Evolutionary conservation across 2,329 filamentous ascomycete species (phyloP).

Genomic region (Verticillium dahliae): DNA sequence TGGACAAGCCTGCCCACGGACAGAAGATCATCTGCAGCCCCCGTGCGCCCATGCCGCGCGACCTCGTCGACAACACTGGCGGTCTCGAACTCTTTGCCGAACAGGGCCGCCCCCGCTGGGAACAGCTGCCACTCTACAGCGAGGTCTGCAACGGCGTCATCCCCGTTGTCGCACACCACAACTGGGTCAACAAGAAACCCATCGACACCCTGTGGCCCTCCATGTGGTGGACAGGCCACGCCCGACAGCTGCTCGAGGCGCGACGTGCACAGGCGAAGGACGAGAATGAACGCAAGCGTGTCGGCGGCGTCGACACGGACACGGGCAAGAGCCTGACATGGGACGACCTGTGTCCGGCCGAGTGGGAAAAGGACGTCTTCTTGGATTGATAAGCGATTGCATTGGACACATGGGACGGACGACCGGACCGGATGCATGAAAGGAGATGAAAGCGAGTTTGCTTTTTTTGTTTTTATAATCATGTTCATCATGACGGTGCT

Average conservation of each 20-base stretch:
- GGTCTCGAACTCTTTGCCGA: constrained; percentile 4
- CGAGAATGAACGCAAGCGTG: constrained; percentile 1
- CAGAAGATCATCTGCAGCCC: constrained; percentile 11
- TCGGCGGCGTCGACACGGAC: constrained; percentile 8
- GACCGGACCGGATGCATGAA: too few species aligned
- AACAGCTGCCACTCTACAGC: constrained; percentile 17
- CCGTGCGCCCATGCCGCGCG: constrained; percentile 10
- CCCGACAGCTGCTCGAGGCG: constrained; percentile 13
- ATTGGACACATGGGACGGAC: not conserved
- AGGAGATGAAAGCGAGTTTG: not conserved
- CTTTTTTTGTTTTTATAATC: not conserved
- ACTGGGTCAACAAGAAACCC: constrained; percentile 13
- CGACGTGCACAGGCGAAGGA: constrained; percentile 5
- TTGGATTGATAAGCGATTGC: constrained; percentile 5
- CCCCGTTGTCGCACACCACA: constrained; percentile 22
- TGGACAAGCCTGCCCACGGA: constrained; percentile 8
- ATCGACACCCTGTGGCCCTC: constrained; percentile 16
- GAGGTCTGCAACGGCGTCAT: constrained; percentile 19
- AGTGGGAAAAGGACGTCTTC: constrained; percentile 18
- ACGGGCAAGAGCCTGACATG: constrained; percentile 12
- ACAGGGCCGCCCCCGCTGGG: constrained; percentile 13
- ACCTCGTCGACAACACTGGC: constrained; percentile 6
- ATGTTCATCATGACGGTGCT: not conserved
- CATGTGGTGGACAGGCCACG: constrained; percentile 17
- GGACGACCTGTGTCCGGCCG: constrained; percentile 17